Percentiles rank a stretch among this genome's conserved stretches.
These are phyloP conservation scores for Batrachochytrium dendrobatidis DNA, from an alignment of 371 early-diverging fungal genomes.

Conservation along the genomic window DNA sequence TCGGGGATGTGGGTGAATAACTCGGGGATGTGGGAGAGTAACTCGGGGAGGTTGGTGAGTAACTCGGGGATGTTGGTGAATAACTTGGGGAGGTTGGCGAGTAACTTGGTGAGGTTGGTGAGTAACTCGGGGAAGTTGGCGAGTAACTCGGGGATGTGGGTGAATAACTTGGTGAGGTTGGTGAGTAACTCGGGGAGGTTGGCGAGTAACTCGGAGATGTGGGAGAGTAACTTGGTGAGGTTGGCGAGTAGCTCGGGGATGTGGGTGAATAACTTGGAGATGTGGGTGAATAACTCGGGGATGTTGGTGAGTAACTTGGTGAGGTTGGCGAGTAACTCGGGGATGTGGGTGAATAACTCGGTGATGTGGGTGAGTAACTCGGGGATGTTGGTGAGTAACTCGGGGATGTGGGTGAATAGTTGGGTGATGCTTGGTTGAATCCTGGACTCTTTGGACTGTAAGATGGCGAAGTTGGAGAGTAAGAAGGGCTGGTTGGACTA, in stretches of 20 bases:
- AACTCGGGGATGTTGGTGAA: slow-evolving; percentile 28
- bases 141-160: slow-evolving; percentile 42
- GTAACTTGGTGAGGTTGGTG: slow-evolving; percentile 63
- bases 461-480: slow-evolving; percentile 62
- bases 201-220: slow-evolving; percentile 57
- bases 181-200: slow-evolving; percentile 75
- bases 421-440: slow-evolving; percentile 45
- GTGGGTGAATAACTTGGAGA: slow-evolving; percentile 74
- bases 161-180: slow-evolving; percentile 65
- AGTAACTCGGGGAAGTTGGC: slow-evolving; percentile 44
- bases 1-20: slow-evolving; percentile 44
- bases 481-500: slow-evolving; percentile 41
- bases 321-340: slow-evolving; percentile 71
- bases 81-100: slow-evolving; percentile 55
- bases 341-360: slow-evolving; percentile 55
- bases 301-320: slow-evolving; percentile 73
- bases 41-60: slow-evolving; percentile 49
- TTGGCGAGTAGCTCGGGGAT: slow-evolving; percentile 49
- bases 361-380: slow-evolving; percentile 52
- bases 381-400: slow-evolving; percentile 60
- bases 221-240: slow-evolving; percentile 57
- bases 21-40: slow-evolving; percentile 34
- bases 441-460: slow-evolving; percentile 48
- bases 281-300: slow-evolving; percentile 67
- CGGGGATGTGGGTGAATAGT: slow-evolving; percentile 58